These are phyloP conservation scores for Saturnispora ahearnii DNA, from an alignment of 805 yeast genomes.

Conservation along the genomic window DNA sequence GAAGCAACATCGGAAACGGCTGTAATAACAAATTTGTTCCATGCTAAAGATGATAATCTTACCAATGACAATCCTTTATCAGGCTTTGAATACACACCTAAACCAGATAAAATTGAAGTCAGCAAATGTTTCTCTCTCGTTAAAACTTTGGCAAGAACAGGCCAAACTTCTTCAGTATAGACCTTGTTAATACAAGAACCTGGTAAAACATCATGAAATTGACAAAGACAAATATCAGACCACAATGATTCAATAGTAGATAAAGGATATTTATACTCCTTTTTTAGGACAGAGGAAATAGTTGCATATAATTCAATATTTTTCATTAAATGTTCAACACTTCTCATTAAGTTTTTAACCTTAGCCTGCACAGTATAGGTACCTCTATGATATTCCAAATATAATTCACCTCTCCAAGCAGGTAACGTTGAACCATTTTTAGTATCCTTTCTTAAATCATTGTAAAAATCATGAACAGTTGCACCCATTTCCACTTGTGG, in stretches of 20 bases:
- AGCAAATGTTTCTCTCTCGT: slow-evolving; percentile 45
- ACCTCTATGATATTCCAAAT: slow-evolving; percentile 93
- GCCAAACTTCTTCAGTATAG: slow-evolving; percentile 78
- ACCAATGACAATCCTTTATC: slow-evolving; percentile 15
- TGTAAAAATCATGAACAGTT: slow-evolving; percentile 74
- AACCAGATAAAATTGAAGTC: slow-evolving; percentile 30
- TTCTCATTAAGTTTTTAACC: slow-evolving; percentile 72
- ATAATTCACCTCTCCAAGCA: slow-evolving; percentile 88
- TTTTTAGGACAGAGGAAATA: slow-evolving; percentile 48
- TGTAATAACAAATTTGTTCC: slow-evolving; percentile 47
- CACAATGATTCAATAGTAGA: slow-evolving; percentile 61
- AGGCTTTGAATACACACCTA: slow-evolving; percentile 8
- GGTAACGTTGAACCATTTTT: slow-evolving; percentile 62
- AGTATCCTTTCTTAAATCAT: slow-evolving; percentile 52
- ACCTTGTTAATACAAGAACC: slow-evolving; percentile 95
- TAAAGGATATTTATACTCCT: slow-evolving; percentile 60
- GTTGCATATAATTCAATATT: slow-evolving; percentile 83
- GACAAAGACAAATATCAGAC: slow-evolving; percentile 86
- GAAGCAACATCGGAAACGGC: slow-evolving; percentile 15
- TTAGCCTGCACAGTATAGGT: slow-evolving; percentile 93
- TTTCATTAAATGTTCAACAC: slow-evolving; percentile 65
- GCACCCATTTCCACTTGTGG: slow-evolving; percentile 76
- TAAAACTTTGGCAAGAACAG: slow-evolving; percentile 56
- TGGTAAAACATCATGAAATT: slow-evolving; percentile 96
- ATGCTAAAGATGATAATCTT: slow-evolving; percentile 51